These are phyloP conservation scores for Termitomyces eurrhizus DNA, from an alignment of 768 basidiomycete genomes.

Conservation along the genomic window DNA sequence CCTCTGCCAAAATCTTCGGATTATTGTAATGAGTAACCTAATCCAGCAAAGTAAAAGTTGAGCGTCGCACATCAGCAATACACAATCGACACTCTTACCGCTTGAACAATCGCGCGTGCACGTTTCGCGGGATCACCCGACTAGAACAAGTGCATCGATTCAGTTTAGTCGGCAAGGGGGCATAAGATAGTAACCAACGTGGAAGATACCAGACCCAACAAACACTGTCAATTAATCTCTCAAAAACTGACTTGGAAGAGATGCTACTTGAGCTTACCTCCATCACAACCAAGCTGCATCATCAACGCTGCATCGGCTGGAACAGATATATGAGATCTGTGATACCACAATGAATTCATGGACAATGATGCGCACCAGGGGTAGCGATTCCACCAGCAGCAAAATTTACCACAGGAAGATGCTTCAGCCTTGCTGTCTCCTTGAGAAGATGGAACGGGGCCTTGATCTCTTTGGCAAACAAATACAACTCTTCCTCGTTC, in stretches of 20 bases:
- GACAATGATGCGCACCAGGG: slow-evolving; percentile 52
- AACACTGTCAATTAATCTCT: slow-evolving; percentile 57
- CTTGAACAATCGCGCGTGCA: slow-evolving; percentile 94
- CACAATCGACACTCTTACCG: slow-evolving; percentile 42
- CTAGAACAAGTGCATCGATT: slow-evolving; percentile 29
- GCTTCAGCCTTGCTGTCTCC: slow-evolving; percentile 91
- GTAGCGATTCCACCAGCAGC: slow-evolving; percentile 94
- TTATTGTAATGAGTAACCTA: slow-evolving; percentile 95
- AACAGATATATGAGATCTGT: slow-evolving; percentile 10
- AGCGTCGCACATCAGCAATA: slow-evolving; percentile 7
- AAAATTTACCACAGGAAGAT: slow-evolving; percentile 94
- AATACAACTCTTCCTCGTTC: slow-evolving; percentile 94
- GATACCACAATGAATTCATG: background rate
- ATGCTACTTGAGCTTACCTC: slow-evolving; percentile 52
- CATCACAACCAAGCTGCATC: slow-evolving; percentile 98
- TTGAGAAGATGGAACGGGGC: slow-evolving; percentile 95
- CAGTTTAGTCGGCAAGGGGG: background rate
- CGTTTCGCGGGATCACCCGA: slow-evolving; percentile 92
- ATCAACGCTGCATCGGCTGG: slow-evolving; percentile 93
- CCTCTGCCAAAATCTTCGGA: slow-evolving; percentile 86
- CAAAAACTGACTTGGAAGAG: slow-evolving; percentile 4
- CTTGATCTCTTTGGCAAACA: slow-evolving; percentile 86
- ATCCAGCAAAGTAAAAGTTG: slow-evolving; percentile 1
- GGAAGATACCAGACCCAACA: slow-evolving; percentile 97
- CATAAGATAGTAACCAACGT: slow-evolving; percentile 44